phyloP scores from a whole-genome alignment of 257 asterid genomes.

The Solanum sejunctum region DNA sequence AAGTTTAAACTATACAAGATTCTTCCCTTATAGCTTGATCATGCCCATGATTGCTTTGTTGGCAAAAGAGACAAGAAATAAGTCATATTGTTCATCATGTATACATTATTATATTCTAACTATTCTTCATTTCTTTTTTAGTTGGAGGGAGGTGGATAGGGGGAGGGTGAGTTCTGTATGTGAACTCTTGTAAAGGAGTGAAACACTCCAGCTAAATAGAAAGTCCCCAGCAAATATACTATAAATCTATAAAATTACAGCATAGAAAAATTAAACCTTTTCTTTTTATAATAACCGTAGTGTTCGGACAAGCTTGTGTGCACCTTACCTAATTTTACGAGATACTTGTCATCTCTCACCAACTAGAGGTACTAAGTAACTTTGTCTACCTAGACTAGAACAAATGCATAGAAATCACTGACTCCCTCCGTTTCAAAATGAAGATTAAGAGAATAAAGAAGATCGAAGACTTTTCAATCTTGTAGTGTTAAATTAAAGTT shows the following conservation, averaged over 20 bases:
- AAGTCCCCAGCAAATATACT: neutral
- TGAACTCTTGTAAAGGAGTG: neutral
- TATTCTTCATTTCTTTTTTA: neutral
- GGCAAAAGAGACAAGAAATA: neutral
- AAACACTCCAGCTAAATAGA: neutral
- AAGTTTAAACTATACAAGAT: neutral
- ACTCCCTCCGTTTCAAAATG: no score
- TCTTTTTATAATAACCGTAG: neutral
- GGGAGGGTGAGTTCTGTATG: neutral
- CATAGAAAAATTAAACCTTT: neutral
- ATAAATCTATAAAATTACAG: neutral
- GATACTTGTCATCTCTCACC: neutral
- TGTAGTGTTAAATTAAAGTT: no score
- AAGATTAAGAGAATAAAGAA: no score
- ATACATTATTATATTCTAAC: neutral
- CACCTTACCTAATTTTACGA: neutral
- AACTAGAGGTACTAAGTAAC: neutral
- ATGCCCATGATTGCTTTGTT: neutral
- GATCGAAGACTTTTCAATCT: no score
- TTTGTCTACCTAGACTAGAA: neutral
- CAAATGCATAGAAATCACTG: neutral
- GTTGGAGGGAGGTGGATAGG: neutral
- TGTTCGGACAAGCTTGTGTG: no score
- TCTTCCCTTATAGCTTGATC: neutral
- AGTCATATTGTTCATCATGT: neutral